Evolutionary conservation across 306 rosid species (phyloP), one percentile per base, ranked within the genome.

Genomic region (Citrullus mucosospermus): DNA sequence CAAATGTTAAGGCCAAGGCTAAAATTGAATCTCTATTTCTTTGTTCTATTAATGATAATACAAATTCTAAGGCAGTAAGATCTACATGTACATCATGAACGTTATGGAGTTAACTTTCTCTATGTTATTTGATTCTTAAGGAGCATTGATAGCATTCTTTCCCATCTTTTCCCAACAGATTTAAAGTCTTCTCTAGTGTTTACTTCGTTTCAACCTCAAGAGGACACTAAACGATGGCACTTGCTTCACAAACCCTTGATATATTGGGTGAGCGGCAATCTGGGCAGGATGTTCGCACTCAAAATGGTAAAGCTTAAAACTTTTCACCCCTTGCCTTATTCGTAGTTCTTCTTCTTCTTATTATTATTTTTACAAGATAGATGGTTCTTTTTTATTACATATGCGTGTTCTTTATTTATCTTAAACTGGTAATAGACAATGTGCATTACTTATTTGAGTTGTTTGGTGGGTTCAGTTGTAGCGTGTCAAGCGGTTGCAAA

Each of bases 271-370:
- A 96, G 13, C 90, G 99, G 6, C 99, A 96, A 72, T 86, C 86
- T 41, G 98, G 99, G 20, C 97, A 92, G 69, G 98, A 96, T 85
- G 97, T 96, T 77, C 98, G 97, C 78, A 96, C 99, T 0, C 99
- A 96, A 83, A 96, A 96, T 53, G 98, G 98, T 94, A 73, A 73
- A 61, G 54, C 68, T 51, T 13, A 12, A 38, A 79, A 48, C 44
- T 70, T 68, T 55, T 75, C 46, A 39, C 71, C 36, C 12, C 43
- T 43, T 48, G 4, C 17, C 13, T 48, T 48, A 16, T 13, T 48
- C 54, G 28, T 25, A 25, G 28, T 48, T 13, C 54, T 48, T 48
- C 1, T 48, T 44, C 0, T 10, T 9, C 12, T 43, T 43, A 8
- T 43, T 8, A 8, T 43, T 43, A 1, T 43, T 43, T 43, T 43